Evolutionary conservation across 1,139 yeast species (phyloP).

Genomic region (Scheffersomyces lignicola): DNA sequence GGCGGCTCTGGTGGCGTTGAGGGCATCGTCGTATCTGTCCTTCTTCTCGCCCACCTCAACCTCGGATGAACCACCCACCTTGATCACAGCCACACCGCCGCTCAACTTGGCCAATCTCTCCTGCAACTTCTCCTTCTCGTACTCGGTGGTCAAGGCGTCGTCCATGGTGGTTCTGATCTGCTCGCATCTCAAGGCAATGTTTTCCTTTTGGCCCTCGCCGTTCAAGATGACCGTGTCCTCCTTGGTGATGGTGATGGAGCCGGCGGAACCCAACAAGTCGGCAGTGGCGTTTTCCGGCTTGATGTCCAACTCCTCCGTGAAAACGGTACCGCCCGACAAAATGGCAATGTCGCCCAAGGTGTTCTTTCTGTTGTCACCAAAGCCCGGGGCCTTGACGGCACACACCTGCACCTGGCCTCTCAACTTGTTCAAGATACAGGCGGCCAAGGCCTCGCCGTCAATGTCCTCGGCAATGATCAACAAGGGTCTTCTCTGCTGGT

Average conservation of each 20-base stretch:
- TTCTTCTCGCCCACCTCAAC: constrained; percentile 99
- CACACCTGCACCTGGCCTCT: constrained; percentile 99
- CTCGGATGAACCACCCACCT: constrained; percentile 98
- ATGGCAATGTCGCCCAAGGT: constrained; percentile 96
- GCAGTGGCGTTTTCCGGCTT: constrained; percentile 96
- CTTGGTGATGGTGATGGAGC: constrained; percentile 91
- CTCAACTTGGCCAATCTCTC: constrained; percentile 98
- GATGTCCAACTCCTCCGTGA: constrained; percentile 96
- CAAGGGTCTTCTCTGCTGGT: constrained; percentile 93
- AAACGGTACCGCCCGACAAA: constrained; percentile 95
- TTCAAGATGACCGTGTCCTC: constrained; percentile 95
- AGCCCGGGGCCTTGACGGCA: constrained; percentile 99
- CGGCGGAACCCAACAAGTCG: constrained; percentile 91
- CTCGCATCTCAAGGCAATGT: constrained; percentile 88
- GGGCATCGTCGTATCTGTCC: constrained; percentile 98
- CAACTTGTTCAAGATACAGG: constrained; percentile 96
- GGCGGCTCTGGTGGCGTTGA: constrained; percentile 99
- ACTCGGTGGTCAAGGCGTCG: constrained; percentile 78
- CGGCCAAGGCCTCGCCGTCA: constrained; percentile 99
- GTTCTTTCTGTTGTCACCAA: constrained; percentile 99
- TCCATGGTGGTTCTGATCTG: constrained; percentile 86
- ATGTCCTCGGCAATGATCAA: constrained; percentile 95
- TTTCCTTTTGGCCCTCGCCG: constrained; percentile 93
- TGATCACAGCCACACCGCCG: constrained; percentile 98
- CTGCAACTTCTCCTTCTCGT: constrained; percentile 96